Conservation (phyloP, 495 filamentous ascomycete species). For the Talaromyces thailandensis region DNA sequence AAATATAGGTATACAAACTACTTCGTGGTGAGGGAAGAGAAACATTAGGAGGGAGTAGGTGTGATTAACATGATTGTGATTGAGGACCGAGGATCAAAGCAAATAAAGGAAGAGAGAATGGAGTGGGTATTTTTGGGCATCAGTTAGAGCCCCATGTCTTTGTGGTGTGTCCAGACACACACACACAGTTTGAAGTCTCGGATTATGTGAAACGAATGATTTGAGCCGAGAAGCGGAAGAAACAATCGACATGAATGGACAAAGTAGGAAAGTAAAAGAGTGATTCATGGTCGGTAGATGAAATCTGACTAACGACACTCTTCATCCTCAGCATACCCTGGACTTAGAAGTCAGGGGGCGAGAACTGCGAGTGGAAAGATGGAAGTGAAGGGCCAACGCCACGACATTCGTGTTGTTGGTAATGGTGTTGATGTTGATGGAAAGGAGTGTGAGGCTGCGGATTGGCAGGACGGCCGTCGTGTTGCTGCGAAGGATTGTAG, state of each 20-base stretch:
- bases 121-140: not conserved
- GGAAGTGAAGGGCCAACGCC: not conserved
- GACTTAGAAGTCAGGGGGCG: not conserved
- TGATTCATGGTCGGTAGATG: not conserved
- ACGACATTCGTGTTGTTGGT: not conserved
- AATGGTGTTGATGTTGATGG: not conserved
- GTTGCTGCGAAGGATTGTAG: not conserved
- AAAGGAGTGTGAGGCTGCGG: not conserved
- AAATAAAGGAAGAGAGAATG: not conserved
- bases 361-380: not conserved
- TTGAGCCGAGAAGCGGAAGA: not conserved
- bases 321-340: not conserved
- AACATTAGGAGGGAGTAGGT: not conserved
- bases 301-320: not conserved
- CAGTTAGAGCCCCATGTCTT: not conserved
- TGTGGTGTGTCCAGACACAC: not conserved
- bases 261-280: not conserved
- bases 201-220: not conserved
- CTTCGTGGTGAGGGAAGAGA: not conserved
- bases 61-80: not conserved
- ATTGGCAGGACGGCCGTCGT: not conserved
- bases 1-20: not conserved
- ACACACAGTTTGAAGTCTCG: not conserved
- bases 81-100: not conserved
- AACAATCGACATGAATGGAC: not conserved